phyloP scores from a whole-genome alignment of 805 yeast genomes.

The Cyberlindnera bimundalis region DNA sequence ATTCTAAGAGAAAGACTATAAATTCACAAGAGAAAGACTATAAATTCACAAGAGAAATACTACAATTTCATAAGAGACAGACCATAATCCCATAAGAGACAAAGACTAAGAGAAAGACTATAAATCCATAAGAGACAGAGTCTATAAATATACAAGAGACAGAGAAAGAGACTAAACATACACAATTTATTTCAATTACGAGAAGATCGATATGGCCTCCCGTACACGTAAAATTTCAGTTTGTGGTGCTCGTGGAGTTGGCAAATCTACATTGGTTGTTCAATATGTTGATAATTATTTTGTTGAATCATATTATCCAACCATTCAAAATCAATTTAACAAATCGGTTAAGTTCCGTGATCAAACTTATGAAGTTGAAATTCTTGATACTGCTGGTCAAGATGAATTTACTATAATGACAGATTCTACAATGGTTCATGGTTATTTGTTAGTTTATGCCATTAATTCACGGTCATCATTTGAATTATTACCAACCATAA shows the following conservation, averaged over 20 bases:
- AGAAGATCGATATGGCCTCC: constrained; percentile 23
- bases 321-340: constrained; percentile 81
- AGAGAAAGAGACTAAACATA: too few relatives aligned
- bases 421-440: constrained; percentile 77
- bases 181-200: constrained; percentile 16
- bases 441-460: constrained; percentile 77
- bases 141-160: too few relatives aligned
- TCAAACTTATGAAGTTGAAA: constrained; percentile 76
- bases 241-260: constrained; percentile 85
- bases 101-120: too few relatives aligned
- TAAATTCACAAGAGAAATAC: too few relatives aligned
- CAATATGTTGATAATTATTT: constrained; percentile 86
- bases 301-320: constrained; percentile 86
- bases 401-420: constrained; percentile 82
- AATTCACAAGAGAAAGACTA: too few relatives aligned
- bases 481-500: constrained; percentile 67
- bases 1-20: too few relatives aligned
- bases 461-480: constrained; percentile 76
- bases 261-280: constrained; percentile 80
- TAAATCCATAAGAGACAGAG: too few relatives aligned
- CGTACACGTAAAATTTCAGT: constrained; percentile 72
- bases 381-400: constrained; percentile 91
- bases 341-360: constrained; percentile 66
- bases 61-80: too few relatives aligned
- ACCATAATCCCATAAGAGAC: too few relatives aligned